Base-by-base conservation (phyloP, 768 basidiomycete species). In the Amanita rubescens region DNA sequence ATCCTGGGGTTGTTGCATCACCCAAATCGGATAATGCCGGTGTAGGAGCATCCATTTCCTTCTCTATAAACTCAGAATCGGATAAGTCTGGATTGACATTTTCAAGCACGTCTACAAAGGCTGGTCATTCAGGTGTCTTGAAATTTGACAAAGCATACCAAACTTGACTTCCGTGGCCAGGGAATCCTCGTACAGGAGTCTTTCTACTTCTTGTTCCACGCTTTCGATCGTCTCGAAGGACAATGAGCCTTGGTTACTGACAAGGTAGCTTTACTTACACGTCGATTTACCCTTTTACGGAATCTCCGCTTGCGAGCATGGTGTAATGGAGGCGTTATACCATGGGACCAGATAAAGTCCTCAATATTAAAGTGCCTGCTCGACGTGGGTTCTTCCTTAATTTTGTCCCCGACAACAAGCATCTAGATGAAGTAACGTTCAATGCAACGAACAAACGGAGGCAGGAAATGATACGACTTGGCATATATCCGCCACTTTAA, bases 401-500 rank as follows among this genome's bases (percentile, higher is more conserved):
- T 72, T 44, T 80, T 81, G 57, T 90, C 76, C 56, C 86, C 90
- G 20, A 96, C 84, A 2, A 96, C 84, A 41, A 99, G 79, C 94
- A 97, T 97, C 92, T 96, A 54, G 39, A 54, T 27, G 15, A 48
- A 34, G 57, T 17, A 24, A 27, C 9, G 11, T 32, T 27, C 20
- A 39, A 53, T 33, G 51, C 24, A 55, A 22, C 62, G 55, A 67
- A 54, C 37, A 34, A 37, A 30, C 53, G 47, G 43, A 44, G 34
- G 35, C 48, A 20, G 34, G 46, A 43, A 45, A 19, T 47, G 54
- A 58, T 61, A 15, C 60, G 60, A 93, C 92, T 81, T 96, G 94
- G 72, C 90, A 95, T 71, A 99, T 95, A 66, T 99, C 96, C 35
- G 94, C 94, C 5, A 94, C 90, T 69, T 99, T 99, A 76, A 98